Percentiles rank a stretch among this genome's conserved stretches.
phyloP scores from a whole-genome alignment of 805 yeast genomes.

The Candida vartiovaarae region DNA sequence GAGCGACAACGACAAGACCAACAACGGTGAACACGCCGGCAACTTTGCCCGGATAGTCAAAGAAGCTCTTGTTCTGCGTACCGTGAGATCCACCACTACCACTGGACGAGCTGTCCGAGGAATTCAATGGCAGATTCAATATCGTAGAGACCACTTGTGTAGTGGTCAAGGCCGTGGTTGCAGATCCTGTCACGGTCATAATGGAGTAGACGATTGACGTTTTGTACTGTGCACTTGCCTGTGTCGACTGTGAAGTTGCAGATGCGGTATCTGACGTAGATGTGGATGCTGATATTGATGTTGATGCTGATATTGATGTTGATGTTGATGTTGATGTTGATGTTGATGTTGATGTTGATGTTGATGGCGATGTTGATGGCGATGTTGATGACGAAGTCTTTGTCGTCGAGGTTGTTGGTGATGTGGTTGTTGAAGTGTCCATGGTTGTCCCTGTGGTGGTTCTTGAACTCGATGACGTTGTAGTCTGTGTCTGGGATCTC shows the following conservation, averaged over 20 bases:
- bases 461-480: background rate
- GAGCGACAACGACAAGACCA: constrained; percentile 48
- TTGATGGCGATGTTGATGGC: constrained; percentile 4
- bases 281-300: constrained; percentile 13
- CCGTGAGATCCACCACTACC: background rate
- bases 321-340: constrained; percentile 10
- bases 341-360: constrained; percentile 13
- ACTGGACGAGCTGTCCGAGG: background rate
- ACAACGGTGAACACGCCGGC: constrained; percentile 78
- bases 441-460: background rate
- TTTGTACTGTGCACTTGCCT: constrained; percentile 14
- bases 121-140: constrained; percentile 13
- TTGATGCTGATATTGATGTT: constrained; percentile 4
- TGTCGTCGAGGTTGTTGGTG: background rate
- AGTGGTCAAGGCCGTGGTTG: constrained; percentile 20
- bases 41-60: constrained; percentile 61
- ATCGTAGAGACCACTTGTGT: constrained; percentile 22
- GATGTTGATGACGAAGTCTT: constrained; percentile 2
- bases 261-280: constrained; percentile 21
- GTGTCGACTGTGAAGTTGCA: constrained; percentile 4
- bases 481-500: background rate
- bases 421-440: background rate
- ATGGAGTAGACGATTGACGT: constrained; percentile 30
- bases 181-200: constrained; percentile 29
- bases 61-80: constrained; percentile 35